phyloP scores from a whole-genome alignment of 2,329 filamentous ascomycete genomes.

The Teratosphaeria gauchensis region DNA sequence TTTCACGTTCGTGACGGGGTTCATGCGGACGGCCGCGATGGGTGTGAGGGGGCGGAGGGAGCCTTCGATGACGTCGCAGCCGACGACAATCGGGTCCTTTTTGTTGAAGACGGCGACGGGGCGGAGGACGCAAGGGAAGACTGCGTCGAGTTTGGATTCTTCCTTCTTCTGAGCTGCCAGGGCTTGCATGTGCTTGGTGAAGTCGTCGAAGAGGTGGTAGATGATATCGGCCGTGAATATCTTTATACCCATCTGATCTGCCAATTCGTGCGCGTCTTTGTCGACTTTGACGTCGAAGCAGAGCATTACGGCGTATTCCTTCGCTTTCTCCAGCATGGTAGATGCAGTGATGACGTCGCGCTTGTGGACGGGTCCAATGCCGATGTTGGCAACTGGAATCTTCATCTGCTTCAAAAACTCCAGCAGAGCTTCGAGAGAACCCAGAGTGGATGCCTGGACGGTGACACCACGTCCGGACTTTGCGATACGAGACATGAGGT shows the following conservation, averaged over 20 bases:
- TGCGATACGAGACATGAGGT: conserved; percentile 81
- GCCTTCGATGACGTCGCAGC: conserved; percentile 91
- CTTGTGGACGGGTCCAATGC: conserved; percentile 95
- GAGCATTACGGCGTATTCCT: conserved; percentile 96
- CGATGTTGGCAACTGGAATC: conserved; percentile 95
- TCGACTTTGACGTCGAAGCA: conserved; percentile 99
- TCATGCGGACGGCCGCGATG: conserved; percentile 75
- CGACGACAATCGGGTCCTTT: conserved; percentile 86
- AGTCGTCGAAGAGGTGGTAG: conserved; percentile 94
- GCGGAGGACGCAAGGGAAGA: conserved; percentile 89
- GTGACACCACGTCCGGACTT: conserved; percentile 90
- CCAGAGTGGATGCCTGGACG: conserved; percentile 93
- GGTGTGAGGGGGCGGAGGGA: conserved; percentile 79
- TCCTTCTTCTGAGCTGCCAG: conserved; percentile 89
- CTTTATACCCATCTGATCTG: conserved; percentile 90
- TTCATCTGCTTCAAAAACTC: conserved; percentile 95
- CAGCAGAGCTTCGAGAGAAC: conserved; percentile 88
- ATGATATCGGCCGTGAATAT: conserved; percentile 99
- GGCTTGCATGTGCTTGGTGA: conserved; percentile 87
- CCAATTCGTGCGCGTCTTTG: conserved; percentile 85
- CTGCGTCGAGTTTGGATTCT: conserved; percentile 86
- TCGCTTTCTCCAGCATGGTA: conserved; percentile 91
- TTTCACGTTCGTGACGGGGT: conserved; percentile 67
- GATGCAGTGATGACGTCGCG: conserved; percentile 90
- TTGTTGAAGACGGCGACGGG: conserved; percentile 98